Evolutionary conservation across 2,329 filamentous ascomycete genomes (phyloP).

Genomic region (Xylariomycetidae sp.): DNA sequence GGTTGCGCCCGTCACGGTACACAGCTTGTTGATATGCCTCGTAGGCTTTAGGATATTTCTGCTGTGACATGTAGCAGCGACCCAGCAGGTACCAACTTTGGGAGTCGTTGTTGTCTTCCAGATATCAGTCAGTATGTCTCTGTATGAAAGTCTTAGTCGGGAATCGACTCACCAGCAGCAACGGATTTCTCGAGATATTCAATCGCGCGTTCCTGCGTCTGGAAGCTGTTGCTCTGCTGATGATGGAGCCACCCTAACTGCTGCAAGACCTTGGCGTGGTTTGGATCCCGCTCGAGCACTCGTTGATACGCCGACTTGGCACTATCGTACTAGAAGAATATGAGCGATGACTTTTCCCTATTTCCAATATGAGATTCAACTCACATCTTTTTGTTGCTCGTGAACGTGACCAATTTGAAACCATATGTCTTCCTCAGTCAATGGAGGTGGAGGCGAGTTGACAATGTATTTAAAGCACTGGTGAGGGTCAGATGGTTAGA

Average conservation of each 20-base stretch:
- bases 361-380: slow-evolving; percentile 32
- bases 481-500: slow-evolving; percentile 20
- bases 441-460: slow-evolving; percentile 79
- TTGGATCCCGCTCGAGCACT: slow-evolving; percentile 89
- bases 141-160: slow-evolving; percentile 3
- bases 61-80: slow-evolving; percentile 98
- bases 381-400: slow-evolving; percentile 96
- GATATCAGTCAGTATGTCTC: slow-evolving; percentile 24
- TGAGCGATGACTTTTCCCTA: slow-evolving; percentile 20
- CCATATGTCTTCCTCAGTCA: slow-evolving; percentile 98
- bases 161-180: slow-evolving; percentile 64
- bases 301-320: slow-evolving; percentile 90
- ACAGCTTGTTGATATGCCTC: slow-evolving; percentile 98
- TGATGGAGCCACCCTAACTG: slow-evolving; percentile 98
- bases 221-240: slow-evolving; percentile 87
- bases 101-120: slow-evolving; percentile 80
- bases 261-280: slow-evolving; percentile 95
- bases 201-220: slow-evolving; percentile 92
- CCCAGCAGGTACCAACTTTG: slow-evolving; percentile 99
- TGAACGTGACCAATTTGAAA: slow-evolving; percentile 99
- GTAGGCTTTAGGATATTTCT: slow-evolving; percentile 97
- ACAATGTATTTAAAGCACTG: slow-evolving; percentile 99
- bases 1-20: slow-evolving; percentile 94
- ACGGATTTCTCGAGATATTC: slow-evolving; percentile 98
- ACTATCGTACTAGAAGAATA: slow-evolving; percentile 70